Evolutionary conservation across 2,329 filamentous ascomycete genomes (phyloP).

Genomic region (Colletotrichum theobromicola): DNA sequence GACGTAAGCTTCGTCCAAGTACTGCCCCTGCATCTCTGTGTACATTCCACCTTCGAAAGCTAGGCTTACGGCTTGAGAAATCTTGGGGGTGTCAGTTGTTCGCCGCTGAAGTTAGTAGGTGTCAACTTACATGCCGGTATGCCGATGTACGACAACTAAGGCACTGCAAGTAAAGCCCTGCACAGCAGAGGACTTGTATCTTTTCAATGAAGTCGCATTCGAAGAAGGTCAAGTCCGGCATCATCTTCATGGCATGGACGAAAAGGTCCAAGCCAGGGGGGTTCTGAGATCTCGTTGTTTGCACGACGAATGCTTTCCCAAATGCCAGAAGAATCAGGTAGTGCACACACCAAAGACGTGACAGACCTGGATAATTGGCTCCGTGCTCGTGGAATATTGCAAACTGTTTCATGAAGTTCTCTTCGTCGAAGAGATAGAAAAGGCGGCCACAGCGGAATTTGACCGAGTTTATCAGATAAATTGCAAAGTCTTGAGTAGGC

Average conservation of each 20-base stretch:
- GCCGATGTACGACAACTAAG: not conserved
- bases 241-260: not conserved
- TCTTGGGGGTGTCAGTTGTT: not conserved
- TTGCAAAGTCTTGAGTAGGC: slow-evolving; percentile 28
- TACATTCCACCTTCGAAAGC: not conserved
- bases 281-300: not conserved
- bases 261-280: not conserved
- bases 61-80: not conserved
- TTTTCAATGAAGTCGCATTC: not conserved
- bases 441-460: slow-evolving; percentile 60
- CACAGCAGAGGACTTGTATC: not conserved
- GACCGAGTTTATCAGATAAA: slow-evolving; percentile 59
- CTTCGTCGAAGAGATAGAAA: slow-evolving; percentile 59
- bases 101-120: not conserved
- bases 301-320: not conserved
- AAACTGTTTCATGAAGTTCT: slow-evolving; percentile 45
- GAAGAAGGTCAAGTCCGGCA: not conserved
- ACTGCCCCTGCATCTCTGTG: not conserved
- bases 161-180: not conserved
- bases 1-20: not conserved
- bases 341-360: not conserved
- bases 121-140: not conserved
- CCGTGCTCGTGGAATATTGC: not conserved
- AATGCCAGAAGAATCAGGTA: not conserved
- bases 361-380: not conserved